A percentile compares a stretch with the other conserved stretches of the same genome.
Conservation (phyloP, 2,329 filamentous ascomycete species). For the Fusarium haematococcum region DNA sequence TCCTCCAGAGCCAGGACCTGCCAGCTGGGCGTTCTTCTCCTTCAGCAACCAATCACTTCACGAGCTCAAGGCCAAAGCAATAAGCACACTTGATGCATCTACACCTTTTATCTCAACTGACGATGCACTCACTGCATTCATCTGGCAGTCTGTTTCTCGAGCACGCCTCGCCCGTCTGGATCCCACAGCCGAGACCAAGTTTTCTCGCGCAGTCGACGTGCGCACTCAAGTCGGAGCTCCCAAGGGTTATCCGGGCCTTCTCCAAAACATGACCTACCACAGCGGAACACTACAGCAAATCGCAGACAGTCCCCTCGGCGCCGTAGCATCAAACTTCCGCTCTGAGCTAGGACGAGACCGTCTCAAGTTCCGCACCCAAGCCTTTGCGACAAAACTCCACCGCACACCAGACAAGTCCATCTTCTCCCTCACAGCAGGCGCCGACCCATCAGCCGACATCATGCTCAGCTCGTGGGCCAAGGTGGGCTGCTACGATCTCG, state of each 20-base stretch:
- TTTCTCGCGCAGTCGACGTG: slow-evolving; percentile 63
- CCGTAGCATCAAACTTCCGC: slow-evolving; percentile 54
- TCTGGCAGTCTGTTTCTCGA: slow-evolving; percentile 60
- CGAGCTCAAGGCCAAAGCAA: slow-evolving; percentile 55
- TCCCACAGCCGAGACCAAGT: slow-evolving; percentile 37
- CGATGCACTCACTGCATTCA: slow-evolving; percentile 62
- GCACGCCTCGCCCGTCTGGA: slow-evolving; percentile 53
- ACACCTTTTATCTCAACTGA: slow-evolving; percentile 62
- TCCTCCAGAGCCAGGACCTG: slow-evolving; percentile 40
- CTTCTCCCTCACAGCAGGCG: slow-evolving; percentile 49
- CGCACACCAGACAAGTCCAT: slow-evolving; percentile 49
- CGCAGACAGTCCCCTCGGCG: slow-evolving; percentile 47
- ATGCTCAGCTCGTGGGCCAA: slow-evolving; percentile 68
- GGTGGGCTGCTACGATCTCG: slow-evolving; percentile 56
- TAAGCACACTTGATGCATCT: slow-evolving; percentile 13
- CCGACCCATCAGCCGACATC: slow-evolving; percentile 56
- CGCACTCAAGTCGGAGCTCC: slow-evolving; percentile 57
- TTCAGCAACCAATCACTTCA: slow-evolving; percentile 54
- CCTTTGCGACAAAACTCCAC: slow-evolving; percentile 55
- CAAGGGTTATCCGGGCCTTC: slow-evolving; percentile 59
- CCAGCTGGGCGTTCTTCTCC: slow-evolving; percentile 59
- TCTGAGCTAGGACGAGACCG: slow-evolving; percentile 51
- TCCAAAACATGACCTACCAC: slow-evolving; percentile 60
- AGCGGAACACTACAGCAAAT: slow-evolving; percentile 46
- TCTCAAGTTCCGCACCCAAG: slow-evolving; percentile 51